phyloP scores from a whole-genome alignment of 2,329 filamentous ascomycete genomes.

The Ampelomyces quisqualis region DNA sequence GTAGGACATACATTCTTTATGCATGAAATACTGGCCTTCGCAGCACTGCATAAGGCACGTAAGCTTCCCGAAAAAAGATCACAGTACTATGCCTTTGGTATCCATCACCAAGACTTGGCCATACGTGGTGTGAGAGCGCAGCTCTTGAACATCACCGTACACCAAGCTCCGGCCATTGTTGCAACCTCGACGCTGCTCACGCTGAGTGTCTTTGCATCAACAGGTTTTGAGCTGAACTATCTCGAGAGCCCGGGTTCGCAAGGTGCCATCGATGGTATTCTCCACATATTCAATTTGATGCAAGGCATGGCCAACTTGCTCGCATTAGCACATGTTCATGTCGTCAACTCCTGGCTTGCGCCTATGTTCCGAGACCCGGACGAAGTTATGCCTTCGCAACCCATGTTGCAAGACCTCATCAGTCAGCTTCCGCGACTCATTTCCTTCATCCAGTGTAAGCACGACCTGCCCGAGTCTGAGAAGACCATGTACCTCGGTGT shows the following conservation, averaged over 20 bases:
- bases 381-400: slow-evolving; percentile 28
- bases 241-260: slow-evolving; percentile 8
- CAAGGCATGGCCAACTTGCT: slow-evolving; percentile 40
- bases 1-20: slow-evolving; percentile 42
- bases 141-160: slow-evolving; percentile 30
- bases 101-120: slow-evolving; percentile 43
- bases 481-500: slow-evolving; percentile 17
- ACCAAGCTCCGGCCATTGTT: slow-evolving; percentile 37
- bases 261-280: slow-evolving; percentile 32
- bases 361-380: slow-evolving; percentile 22
- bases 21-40: slow-evolving; percentile 46
- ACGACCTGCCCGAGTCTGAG: slow-evolving; percentile 19
- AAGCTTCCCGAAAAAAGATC: slow-evolving; percentile 25
- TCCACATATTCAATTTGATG: slow-evolving; percentile 40
- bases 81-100: slow-evolving; percentile 37
- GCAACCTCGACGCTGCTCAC: slow-evolving; percentile 36
- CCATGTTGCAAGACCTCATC: slow-evolving; percentile 30
- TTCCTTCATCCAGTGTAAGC: slow-evolving; percentile 23
- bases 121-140: slow-evolving; percentile 33
- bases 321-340: slow-evolving; percentile 16
- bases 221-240: slow-evolving; percentile 24
- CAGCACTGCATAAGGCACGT: slow-evolving; percentile 43
- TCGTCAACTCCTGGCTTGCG: slow-evolving; percentile 28
- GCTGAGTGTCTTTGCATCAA: slow-evolving; percentile 35
- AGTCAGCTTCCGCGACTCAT: slow-evolving; percentile 23